Percentiles rank a stretch among this genome's conserved stretches.
phyloP scores from a whole-genome alignment of 805 yeast species.

The Metschnikowia santaceciliae region DNA sequence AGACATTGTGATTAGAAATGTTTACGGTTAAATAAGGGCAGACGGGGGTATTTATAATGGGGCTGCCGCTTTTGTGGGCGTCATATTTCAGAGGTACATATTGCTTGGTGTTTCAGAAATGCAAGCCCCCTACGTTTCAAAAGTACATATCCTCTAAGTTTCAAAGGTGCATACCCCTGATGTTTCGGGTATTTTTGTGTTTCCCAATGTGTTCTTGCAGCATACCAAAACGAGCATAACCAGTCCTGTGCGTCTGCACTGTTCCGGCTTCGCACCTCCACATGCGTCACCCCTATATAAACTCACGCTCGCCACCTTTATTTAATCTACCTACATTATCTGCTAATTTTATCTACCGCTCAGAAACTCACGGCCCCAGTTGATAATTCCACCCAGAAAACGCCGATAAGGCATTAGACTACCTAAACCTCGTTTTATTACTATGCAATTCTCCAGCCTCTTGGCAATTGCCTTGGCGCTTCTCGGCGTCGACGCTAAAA shows the following conservation, averaged over 20 bases:
- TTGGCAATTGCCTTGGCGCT: conserved; percentile 41
- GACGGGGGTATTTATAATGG: background rate
- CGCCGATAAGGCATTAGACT: too few relatives aligned
- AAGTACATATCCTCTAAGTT: background rate
- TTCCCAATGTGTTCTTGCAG: background rate
- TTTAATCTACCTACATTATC: conserved; percentile 4
- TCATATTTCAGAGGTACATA: background rate
- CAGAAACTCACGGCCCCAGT: background rate
- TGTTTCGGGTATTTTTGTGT: background rate
- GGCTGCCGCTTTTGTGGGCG: background rate
- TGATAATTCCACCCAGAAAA: background rate
- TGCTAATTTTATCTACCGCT: background rate
- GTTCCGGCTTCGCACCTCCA: conserved; percentile 4
- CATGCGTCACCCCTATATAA: conserved; percentile 7
- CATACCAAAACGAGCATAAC: conserved; percentile 2
- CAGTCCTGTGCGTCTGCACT: background rate
- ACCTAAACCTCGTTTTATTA: background rate
- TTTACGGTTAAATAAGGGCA: background rate
- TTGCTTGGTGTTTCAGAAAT: background rate
- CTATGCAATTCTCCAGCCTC: conserved; percentile 36
- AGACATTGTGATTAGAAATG: background rate
- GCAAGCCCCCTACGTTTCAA: background rate
- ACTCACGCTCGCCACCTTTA: conserved; percentile 8
- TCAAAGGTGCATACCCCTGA: background rate
- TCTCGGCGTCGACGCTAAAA: conserved; percentile 44